Conservation (phyloP, 176 grass and related monocot genomes). For the Hsuehochloa calcarea region DNA sequence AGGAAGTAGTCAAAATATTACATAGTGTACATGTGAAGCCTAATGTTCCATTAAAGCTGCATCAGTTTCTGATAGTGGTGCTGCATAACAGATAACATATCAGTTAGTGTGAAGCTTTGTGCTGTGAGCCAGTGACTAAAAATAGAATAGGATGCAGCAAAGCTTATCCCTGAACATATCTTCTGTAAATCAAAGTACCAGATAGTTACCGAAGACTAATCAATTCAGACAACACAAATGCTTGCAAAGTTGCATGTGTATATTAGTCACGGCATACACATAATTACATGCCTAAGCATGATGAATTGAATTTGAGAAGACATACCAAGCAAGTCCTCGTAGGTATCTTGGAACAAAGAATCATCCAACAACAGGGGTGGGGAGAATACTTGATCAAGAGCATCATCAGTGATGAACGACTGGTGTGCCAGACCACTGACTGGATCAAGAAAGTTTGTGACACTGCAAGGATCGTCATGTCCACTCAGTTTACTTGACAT, state of each 20-base stretch:
- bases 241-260: neutral
- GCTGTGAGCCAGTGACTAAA: neutral
- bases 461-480: conserved; percentile 21
- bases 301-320: neutral
- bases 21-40: conserved; percentile 39
- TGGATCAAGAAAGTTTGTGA: conserved; percentile 22
- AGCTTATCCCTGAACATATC: neutral
- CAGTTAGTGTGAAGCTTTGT: conserved; percentile 21
- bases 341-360: conserved; percentile 73
- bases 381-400: conserved; percentile 94
- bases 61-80: conserved; percentile 88
- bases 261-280: neutral
- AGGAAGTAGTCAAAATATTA: conserved; percentile 35
- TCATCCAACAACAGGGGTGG: conserved; percentile 80
- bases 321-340: conserved; percentile 94
- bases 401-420: conserved; percentile 67
- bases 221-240: conserved; percentile 13
- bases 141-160: conserved; percentile 3
- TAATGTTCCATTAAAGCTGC: conserved; percentile 85
- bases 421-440: conserved; percentile 35
- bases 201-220: neutral
- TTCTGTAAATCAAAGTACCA: neutral
- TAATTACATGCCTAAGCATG: conserved; percentile 3
- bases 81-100: conserved; percentile 52
- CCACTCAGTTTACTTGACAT: conserved; percentile 50